These are phyloP conservation scores for Annulohypoxylon nitens DNA, from an alignment of 495 filamentous ascomycete species.

Conservation along the genomic window DNA sequence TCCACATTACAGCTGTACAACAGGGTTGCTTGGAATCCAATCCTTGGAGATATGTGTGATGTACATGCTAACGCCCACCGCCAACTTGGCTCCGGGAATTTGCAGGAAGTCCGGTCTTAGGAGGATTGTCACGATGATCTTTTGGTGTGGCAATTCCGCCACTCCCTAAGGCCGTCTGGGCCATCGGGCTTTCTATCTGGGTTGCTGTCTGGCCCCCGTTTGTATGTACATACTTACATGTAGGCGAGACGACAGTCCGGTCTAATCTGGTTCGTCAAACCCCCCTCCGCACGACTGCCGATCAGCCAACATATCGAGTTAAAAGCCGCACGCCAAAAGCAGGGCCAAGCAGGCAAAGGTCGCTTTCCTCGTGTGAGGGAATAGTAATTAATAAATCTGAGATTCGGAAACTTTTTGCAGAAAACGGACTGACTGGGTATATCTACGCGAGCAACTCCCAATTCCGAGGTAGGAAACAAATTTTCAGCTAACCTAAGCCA, in stretches of 20 bases:
- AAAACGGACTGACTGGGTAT: slow-evolving; percentile 41
- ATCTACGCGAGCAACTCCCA: slow-evolving; percentile 41
- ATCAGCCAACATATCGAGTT: slow-evolving; percentile 33
- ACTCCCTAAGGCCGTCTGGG: slow-evolving; percentile 21
- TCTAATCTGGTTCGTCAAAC: slow-evolving; percentile 42
- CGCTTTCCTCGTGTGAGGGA: slow-evolving; percentile 12
- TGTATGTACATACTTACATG: slow-evolving; percentile 7
- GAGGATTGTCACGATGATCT: slow-evolving; percentile 47
- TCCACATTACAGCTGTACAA: slow-evolving; percentile 46
- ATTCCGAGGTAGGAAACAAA: slow-evolving; percentile 29
- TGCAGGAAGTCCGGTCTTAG: slow-evolving; percentile 45
- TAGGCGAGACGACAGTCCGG: neutral
- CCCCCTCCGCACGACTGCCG: slow-evolving; percentile 34
- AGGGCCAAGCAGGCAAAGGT: slow-evolving; percentile 20
- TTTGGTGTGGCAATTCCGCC: slow-evolving; percentile 45
- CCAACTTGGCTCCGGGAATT: slow-evolving; percentile 39
- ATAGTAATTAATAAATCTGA: slow-evolving; percentile 25
- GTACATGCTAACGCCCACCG: slow-evolving; percentile 39
- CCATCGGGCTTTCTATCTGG: neutral
- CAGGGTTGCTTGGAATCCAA: slow-evolving; percentile 30
- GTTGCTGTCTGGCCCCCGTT: slow-evolving; percentile 12
- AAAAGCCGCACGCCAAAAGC: slow-evolving; percentile 39
- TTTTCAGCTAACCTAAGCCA: slow-evolving; percentile 34
- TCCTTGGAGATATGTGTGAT: slow-evolving; percentile 28
- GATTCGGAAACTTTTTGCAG: slow-evolving; percentile 17